A percentile compares a stretch with the other conserved stretches of the same genome.
Conservation (phyloP, 2,329 filamentous ascomycete species). For the Aspergillus novofumigatus region DNA sequence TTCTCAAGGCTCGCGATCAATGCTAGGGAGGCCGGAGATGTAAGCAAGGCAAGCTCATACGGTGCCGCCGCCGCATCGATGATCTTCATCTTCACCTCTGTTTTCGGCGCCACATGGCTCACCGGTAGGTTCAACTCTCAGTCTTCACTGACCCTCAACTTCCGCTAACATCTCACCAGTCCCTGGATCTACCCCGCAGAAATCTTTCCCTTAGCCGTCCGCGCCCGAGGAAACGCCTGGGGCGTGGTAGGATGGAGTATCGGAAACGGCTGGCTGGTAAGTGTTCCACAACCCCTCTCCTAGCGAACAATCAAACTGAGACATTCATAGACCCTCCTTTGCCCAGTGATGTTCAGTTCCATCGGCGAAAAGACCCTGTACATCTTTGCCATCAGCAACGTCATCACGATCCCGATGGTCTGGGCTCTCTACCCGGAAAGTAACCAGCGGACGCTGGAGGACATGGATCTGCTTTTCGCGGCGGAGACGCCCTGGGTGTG, state of each 20-base stretch:
- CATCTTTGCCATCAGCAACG: constrained; percentile 66
- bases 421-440: constrained; percentile 73
- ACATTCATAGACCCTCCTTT: constrained; percentile 42
- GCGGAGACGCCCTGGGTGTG: constrained; percentile 64
- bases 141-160: constrained; percentile 61
- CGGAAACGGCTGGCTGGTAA: constrained; percentile 63
- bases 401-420: constrained; percentile 63
- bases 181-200: constrained; percentile 65
- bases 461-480: constrained; percentile 71
- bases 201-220: constrained; percentile 67
- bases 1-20: constrained; percentile 54
- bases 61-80: constrained; percentile 65
- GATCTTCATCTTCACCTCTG: constrained; percentile 64
- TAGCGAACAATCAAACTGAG: constrained; percentile 16
- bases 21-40: constrained; percentile 45
- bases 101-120: constrained; percentile 63
- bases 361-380: constrained; percentile 69
- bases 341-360: constrained; percentile 58
- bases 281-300: constrained; percentile 18
- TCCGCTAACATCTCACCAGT: constrained; percentile 48
- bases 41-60: constrained; percentile 47
- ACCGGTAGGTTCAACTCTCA: constrained; percentile 21
- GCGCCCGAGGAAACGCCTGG: constrained; percentile 71
- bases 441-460: constrained; percentile 68
- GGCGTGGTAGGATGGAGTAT: constrained; percentile 74